Conservation (phyloP, 73 alveolate genomes). For the Tetrahymena thermophila region DNA sequence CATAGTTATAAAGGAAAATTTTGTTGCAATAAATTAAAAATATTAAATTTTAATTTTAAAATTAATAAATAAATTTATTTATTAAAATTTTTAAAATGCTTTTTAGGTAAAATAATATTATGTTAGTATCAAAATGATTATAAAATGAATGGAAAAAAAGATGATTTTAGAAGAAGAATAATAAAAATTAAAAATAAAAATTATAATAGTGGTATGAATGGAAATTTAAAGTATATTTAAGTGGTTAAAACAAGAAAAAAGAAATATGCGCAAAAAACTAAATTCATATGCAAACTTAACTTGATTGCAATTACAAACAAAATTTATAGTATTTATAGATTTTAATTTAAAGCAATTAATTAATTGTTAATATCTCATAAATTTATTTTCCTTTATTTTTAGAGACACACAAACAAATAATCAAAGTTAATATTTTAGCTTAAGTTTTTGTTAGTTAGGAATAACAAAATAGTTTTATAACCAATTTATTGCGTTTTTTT, state of each 20-base stretch:
- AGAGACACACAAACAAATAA: background rate
- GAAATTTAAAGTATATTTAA: background rate
- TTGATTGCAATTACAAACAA: background rate
- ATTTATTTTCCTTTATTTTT: background rate
- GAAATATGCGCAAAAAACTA: too few relatives aligned
- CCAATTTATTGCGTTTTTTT: background rate
- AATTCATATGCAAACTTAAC: too few relatives aligned
- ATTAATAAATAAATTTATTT: too few relatives aligned
- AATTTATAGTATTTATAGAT: background rate
- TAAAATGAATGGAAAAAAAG: background rate
- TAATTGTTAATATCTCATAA: background rate
- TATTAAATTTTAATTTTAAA: too few relatives aligned
- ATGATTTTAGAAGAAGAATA: background rate
- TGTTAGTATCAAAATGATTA: too few relatives aligned
- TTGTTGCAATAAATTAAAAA: too few relatives aligned
- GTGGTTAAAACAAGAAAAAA: background rate
- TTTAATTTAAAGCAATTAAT: background rate
- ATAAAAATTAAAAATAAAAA: too few relatives aligned
- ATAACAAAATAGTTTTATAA: too few relatives aligned
- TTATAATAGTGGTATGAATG: background rate
- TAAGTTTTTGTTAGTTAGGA: background rate
- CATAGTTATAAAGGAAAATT: too few relatives aligned
- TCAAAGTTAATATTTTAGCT: background rate
- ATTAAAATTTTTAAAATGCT: too few relatives aligned
- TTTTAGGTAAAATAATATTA: too few relatives aligned